A percentile compares a stretch with the other conserved stretches of the same genome.
Conservation (phyloP, 2,329 filamentous ascomycete genomes). For the Xylaria multiplex region DNA sequence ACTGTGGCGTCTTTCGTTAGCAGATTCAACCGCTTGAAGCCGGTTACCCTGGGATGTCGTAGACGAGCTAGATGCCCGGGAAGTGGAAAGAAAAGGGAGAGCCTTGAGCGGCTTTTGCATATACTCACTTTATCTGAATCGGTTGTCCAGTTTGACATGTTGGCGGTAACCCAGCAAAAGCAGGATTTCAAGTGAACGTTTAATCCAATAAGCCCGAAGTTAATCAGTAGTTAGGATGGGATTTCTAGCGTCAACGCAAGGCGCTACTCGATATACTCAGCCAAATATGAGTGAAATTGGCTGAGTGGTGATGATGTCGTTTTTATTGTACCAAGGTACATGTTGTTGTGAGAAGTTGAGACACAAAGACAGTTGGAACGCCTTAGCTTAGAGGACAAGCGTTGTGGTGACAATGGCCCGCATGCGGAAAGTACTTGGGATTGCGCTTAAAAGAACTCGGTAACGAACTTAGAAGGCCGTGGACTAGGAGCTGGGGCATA, state of each 20-base stretch:
- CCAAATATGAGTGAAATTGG: not conserved
- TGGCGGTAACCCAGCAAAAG: not conserved
- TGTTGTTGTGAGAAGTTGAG: not conserved
- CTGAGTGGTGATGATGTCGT: not conserved
- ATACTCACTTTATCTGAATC: not conserved
- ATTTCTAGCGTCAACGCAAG: not conserved
- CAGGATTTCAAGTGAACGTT: not conserved
- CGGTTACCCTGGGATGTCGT: not conserved
- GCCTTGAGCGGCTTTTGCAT: not conserved
- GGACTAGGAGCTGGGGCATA: too few relatives aligned
- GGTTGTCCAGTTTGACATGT: not conserved
- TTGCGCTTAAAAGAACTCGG: too few relatives aligned
- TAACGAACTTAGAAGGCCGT: too few relatives aligned
- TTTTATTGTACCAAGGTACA: not conserved
- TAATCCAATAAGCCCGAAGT: not conserved
- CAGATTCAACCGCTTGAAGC: not conserved
- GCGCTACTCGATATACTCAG: not conserved
- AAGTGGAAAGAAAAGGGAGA: not conserved
- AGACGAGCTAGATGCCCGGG: not conserved
- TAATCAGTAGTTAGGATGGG: too few relatives aligned
- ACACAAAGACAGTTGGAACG: slow-evolving; percentile 16
- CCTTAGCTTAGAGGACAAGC: slow-evolving; percentile 8
- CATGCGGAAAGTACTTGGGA: slow-evolving; percentile 15
- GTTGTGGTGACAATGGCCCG: slow-evolving; percentile 20
- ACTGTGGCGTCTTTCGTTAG: not conserved